These are phyloP conservation scores for Solanum hybrid DNA, from an alignment of 305 asterid species.

Conservation along the genomic window DNA sequence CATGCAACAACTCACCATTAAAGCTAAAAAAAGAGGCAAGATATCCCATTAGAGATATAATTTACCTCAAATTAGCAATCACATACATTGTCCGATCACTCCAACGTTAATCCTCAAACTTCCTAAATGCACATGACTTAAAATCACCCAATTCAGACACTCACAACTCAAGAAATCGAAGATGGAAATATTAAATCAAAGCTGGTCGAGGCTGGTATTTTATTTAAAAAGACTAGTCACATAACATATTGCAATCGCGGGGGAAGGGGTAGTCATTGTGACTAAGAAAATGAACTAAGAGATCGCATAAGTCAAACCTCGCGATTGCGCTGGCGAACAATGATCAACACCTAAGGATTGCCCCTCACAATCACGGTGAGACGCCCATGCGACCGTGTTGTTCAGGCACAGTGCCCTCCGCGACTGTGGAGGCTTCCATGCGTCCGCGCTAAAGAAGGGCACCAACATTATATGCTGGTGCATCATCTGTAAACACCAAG, in stretches of 20 bases:
- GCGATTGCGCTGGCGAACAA: neutral
- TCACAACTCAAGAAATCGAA: neutral
- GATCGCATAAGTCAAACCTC: neutral
- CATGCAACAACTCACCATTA: neutral
- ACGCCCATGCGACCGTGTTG: neutral
- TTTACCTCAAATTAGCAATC: neutral
- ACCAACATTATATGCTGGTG: neutral
- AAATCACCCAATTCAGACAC: neutral
- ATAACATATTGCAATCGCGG: neutral
- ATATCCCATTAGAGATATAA: neutral
- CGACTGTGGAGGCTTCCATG: neutral
- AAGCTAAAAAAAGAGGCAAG: neutral
- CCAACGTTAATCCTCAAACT: neutral
- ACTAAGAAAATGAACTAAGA: neutral
- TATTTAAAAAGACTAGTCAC: neutral
- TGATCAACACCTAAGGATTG: neutral
- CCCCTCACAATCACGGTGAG: neutral
- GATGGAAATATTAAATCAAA: neutral
- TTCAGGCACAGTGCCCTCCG: neutral
- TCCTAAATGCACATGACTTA: neutral
- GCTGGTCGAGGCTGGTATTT: neutral
- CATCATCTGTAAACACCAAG: neutral
- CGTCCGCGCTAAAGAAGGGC: neutral
- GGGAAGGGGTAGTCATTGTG: neutral
- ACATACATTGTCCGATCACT: neutral